Conservation (phyloP, 202 grass and related monocot genomes). For the Panicum hallii region DNA sequence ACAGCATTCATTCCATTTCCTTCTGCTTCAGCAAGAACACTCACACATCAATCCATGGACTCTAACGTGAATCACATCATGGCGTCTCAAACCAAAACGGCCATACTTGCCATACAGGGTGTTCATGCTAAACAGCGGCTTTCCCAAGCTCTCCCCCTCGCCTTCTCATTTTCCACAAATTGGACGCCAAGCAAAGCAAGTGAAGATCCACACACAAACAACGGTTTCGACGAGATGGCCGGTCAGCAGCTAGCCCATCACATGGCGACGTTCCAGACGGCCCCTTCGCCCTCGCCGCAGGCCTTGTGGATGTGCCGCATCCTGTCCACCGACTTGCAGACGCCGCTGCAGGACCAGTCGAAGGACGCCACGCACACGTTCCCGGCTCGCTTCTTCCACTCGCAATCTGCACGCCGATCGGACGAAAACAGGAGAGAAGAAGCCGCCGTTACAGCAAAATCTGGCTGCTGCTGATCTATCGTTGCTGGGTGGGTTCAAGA, state of each 20-base stretch:
- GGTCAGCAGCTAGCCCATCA: neutral
- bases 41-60: neutral
- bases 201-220: neutral
- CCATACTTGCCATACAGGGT: neutral
- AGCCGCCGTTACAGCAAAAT: neutral
- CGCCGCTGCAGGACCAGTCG: slow-evolving; percentile 89
- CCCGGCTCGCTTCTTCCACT: slow-evolving; percentile 83
- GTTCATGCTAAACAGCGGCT: neutral
- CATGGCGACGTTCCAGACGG: slow-evolving; percentile 63
- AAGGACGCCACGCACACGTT: slow-evolving; percentile 84
- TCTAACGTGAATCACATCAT: neutral
- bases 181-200: neutral
- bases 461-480: neutral
- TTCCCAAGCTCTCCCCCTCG: neutral
- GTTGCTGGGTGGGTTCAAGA: neutral
- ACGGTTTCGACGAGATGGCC: neutral
- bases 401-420: slow-evolving; percentile 53
- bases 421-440: neutral
- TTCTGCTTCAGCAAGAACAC: neutral
- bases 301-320: slow-evolving; percentile 81
- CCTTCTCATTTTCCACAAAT: neutral
- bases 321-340: slow-evolving; percentile 80
- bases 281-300: slow-evolving; percentile 80
- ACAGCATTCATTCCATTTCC: neutral
- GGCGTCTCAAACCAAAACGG: neutral